These are phyloP conservation scores for Calophaca sinica DNA, from an alignment of 306 rosid species.

Conservation along the genomic window DNA sequence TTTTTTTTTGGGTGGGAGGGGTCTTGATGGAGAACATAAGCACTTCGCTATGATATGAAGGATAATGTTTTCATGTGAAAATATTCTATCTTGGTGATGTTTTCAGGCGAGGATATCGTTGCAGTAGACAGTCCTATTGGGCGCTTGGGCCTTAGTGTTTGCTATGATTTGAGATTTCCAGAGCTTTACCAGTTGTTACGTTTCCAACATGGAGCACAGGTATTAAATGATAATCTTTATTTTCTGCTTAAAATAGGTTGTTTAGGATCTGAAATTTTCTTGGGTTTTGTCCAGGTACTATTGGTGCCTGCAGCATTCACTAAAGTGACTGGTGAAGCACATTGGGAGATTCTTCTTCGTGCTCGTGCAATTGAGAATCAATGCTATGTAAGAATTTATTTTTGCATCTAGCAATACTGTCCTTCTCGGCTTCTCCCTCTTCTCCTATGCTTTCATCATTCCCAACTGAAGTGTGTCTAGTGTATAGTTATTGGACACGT, in stretches of 20 bases:
- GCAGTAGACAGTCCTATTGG: slow-evolving; percentile 91
- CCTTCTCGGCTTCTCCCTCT: background rate
- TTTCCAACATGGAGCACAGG: slow-evolving; percentile 86
- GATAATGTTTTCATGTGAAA: slow-evolving; percentile 27
- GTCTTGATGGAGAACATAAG: slow-evolving; percentile 10
- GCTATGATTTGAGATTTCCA: slow-evolving; percentile 98
- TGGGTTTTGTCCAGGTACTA: slow-evolving; percentile 60
- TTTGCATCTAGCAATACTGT: slow-evolving; percentile 32
- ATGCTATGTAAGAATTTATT: slow-evolving; percentile 70
- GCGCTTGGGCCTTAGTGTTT: slow-evolving; percentile 85
- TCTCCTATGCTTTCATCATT: slow-evolving; percentile 7
- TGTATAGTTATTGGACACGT: slow-evolving; percentile 1
- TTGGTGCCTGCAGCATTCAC: slow-evolving; percentile 95
- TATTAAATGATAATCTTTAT: slow-evolving; percentile 30
- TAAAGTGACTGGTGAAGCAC: slow-evolving; percentile 87
- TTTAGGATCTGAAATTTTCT: slow-evolving; percentile 39
- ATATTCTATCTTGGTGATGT: slow-evolving; percentile 41
- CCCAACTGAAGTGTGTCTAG: slow-evolving; percentile 4
- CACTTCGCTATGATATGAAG: slow-evolving; percentile 25
- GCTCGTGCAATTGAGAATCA: slow-evolving; percentile 98
- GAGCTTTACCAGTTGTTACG: slow-evolving; percentile 83
- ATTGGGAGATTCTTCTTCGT: slow-evolving; percentile 96
- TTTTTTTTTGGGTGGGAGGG: no score
- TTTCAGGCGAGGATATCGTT: slow-evolving; percentile 79
- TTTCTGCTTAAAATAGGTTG: slow-evolving; percentile 41